Evolutionary conservation across 2,329 filamentous ascomycete species (phyloP), one percentile per base, ranked within the genome.

Genomic region (Dactylellina leptospora): DNA sequence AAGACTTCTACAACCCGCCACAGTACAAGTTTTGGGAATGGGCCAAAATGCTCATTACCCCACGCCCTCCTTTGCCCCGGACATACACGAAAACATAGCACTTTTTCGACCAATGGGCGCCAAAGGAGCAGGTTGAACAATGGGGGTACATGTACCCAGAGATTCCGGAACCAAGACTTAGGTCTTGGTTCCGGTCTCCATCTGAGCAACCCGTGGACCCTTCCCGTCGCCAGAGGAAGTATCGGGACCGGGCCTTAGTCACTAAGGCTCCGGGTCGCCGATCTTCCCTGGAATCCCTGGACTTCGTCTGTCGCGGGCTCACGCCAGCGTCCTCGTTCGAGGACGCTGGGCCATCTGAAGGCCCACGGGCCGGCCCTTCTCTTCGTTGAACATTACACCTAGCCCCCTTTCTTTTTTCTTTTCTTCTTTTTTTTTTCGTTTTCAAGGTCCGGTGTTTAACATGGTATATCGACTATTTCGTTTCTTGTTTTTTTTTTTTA

Each of bases 151-250:
- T 71, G 18, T 71, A 71, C 25, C 56, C 64, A 28, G 47, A 56
- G 42, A 50, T 23, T 16, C 53, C 56, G n/a, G 55, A 62, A 23
- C 27, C 44, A 20, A 36, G 30, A 10, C 22, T 62, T 16, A 56
- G 18, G 10, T 47, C 36, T 23, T 69, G 64, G 64, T 70, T 70
- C 33, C 64, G n/a, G n/a, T n/a, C n/a, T n/a, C n/a, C n/a, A n/a
- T n/a, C n/a, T n/a, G n/a, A n/a, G n/a, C n/a, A n/a, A n/a, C n/a
- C n/a, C n/a, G n/a, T n/a, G n/a, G n/a, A n/a, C n/a, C n/a, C n/a
- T n/a, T n/a, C n/a, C n/a, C n/a, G n/a, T n/a, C n/a, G n/a, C n/a
- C n/a, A n/a, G n/a, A n/a, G n/a, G n/a, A n/a, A n/a, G n/a, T n/a
- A n/a, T n/a, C n/a, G n/a, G n/a, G n/a, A n/a, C n/a, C n/a, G n/a